Base-by-base conservation (phyloP, 805 yeast genomes). In the Dipodascopsis tothii region DNA sequence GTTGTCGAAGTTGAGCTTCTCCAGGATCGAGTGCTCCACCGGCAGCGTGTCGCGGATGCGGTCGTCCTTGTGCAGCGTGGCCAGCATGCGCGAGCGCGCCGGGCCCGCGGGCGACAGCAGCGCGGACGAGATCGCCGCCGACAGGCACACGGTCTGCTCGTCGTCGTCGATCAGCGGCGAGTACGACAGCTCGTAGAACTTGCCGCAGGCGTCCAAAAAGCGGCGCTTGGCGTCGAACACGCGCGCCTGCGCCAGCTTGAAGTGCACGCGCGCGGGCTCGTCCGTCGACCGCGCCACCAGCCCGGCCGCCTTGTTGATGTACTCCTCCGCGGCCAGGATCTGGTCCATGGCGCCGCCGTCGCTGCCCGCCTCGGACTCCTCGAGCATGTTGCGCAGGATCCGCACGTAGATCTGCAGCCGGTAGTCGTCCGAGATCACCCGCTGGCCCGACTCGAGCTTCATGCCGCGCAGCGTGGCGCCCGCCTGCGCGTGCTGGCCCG, bases 61-160 rank as follows among this genome's bases (percentile, higher is more conserved):
- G 16, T 59, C 64, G 48, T 61, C 65, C 23, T 48, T 58, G 43
- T 54, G 51, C 5, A 61, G 45, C 21, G 51, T 44, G 3, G 56
- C 43, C 9, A 61, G 45, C 18, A 58, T 44, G 6, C 60, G 55
- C 6, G 57, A 42, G 9, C 64, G 41, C 14, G 47, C 44, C 0
- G 64, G 65, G 1, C 65, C 65, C 1, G 65, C 64, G 4, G 65
- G 64, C 21, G 62, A 51, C 43, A 61, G 46, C 1, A 61, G 43
- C 3, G 60, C 57, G 17, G 62, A 58, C 6, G 56, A 49, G 3
- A 59, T 48, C 3, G 63, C 64, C 5, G 56, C 56, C n/a, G 45
- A 35, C 11, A 61, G 49, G 39, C 60, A 56, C 14, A 38, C 40
- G 18, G 51, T 30, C 3, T 58, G 36, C 27, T 59, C 63, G 1